Evolutionary conservation across 1,284 basidiomycete species (phyloP), one percentile per base, ranked within the genome.

Genomic region (Austroboletus olivaceoglutinosus): DNA sequence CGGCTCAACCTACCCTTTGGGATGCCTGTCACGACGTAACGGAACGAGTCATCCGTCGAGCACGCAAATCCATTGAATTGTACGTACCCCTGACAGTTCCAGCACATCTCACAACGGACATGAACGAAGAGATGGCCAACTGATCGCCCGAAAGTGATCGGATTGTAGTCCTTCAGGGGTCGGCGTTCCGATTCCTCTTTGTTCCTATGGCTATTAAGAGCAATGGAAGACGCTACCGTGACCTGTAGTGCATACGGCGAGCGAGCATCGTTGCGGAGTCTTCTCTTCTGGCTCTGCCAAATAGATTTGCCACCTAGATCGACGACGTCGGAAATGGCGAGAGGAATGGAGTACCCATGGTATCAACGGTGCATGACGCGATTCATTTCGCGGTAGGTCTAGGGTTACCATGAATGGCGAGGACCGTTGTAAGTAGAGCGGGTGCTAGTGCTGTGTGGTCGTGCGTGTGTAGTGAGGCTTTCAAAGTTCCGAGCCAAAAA

Each of bases 401-500:
- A 30, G 29, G 29, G 29, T 30, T 30, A 7, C 29, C 29, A 7
- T 30, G n/a, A n/a, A n/a, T n/a, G n/a, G n/a, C n/a, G n/a, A n/a
- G n/a, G n/a, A n/a, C n/a, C n/a, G n/a, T n/a, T n/a, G n/a, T n/a
- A n/a, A n/a, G n/a, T n/a, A n/a, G n/a, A n/a, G n/a, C n/a, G n/a
- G n/a, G n/a, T n/a, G n/a, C n/a, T n/a, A n/a, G n/a, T n/a, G n/a
- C n/a, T n/a, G n/a, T n/a, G n/a, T n/a, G n/a, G n/a, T n/a, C n/a
- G n/a, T n/a, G n/a, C n/a, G n/a, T n/a, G n/a, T n/a, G n/a, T n/a
- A 25, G 23, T 25, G 4, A 25, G 23, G 23, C 23, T 25, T 15
- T 29, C 43, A 59, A 65, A 53, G 44, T 65, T 62, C 63, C 58
- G 53, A 57, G 44, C 46, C 41, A 48, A 47, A 45, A 39, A 33